Percentiles rank a stretch among this genome's conserved stretches.
phyloP scores from a whole-genome alignment of 31 red algal genomes.

The Porphyra umbilicalis region DNA sequence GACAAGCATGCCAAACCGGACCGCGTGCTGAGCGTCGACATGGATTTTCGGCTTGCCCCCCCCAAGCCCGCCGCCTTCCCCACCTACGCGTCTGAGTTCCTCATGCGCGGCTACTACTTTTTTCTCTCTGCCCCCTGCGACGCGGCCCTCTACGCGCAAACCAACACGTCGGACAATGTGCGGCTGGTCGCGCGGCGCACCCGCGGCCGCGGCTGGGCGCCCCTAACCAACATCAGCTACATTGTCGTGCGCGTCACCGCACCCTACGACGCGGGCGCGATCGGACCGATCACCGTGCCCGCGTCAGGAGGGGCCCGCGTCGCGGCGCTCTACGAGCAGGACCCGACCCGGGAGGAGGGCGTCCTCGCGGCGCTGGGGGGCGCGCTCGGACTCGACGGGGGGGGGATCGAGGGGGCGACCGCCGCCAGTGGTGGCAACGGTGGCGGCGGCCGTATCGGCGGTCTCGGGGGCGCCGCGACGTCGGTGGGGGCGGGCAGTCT shows the following conservation, averaged over 20 bases:
- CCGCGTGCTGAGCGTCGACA: slow-evolving; percentile 30
- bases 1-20: slow-evolving; percentile 37
- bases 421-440: neutral
- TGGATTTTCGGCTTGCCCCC: slow-evolving; percentile 24
- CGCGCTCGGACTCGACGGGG: neutral
- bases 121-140: slow-evolving; percentile 38
- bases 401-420: neutral
- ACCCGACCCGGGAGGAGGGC: neutral
- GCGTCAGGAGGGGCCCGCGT: neutral
- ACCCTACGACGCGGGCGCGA: neutral
- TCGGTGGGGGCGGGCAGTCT: neutral
- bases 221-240: slow-evolving; percentile 24
- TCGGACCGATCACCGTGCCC: neutral
- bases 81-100: neutral
- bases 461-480: too few relatives aligned
- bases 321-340: neutral
- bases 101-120: slow-evolving; percentile 49
- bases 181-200: neutral
- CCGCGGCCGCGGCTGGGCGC: slow-evolving; percentile 5
- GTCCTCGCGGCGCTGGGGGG: neutral
- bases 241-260: slow-evolving; percentile 21
- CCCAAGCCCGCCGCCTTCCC: neutral
- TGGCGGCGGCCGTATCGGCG: too few relatives aligned
- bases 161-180: slow-evolving; percentile 23
- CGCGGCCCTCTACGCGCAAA: slow-evolving; percentile 47